Evolutionary conservation across 129 eudicot species (phyloP), one percentile per base, ranked within the genome.

Genomic region (Centaurea solstitialis): DNA sequence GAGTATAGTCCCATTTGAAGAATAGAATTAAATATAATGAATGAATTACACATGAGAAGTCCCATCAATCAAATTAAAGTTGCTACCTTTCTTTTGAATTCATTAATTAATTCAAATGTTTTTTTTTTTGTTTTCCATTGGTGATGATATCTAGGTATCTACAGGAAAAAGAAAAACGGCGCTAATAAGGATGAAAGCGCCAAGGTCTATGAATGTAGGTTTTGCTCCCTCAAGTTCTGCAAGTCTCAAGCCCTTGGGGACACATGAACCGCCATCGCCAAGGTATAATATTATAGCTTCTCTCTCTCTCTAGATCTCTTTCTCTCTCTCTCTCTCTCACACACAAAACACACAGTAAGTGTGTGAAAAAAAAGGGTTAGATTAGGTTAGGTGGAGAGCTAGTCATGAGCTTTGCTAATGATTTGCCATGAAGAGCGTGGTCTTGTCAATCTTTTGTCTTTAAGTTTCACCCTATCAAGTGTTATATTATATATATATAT

Each of bases 221-320:
- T 94, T 89, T 94, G 98, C 75, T 94, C 98, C 80, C 98, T 94
- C 83, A 92, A 90, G 89, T 94, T 94, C 85, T 89, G 97, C 89
- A 94, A 94, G 82, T 94, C 98, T 80, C 98, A 94, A 87, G 97
- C 98, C 69, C 98, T 94, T 76, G 98, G 98, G 98, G 98, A 68
- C 98, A 94, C 93, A 94, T 94, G 98, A 94, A 94, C 88, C 98
- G 97, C 96, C 98, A 94, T 88, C 98, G 98, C 84, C 98, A 92
- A 90, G 98, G 98, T 80, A 26, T 26, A 0, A 26, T 26, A 0
- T 2, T 26, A 26, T 26, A 79, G 21, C 24, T 50, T 41, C 47
- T 76, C 43, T 38, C 39, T 26, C 39, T 41, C 43, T 8, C 18
- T 71, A n/a, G n/a, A n/a, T n/a, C 72, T 24, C 75, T 64, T 41